phyloP scores from a whole-genome alignment of 2,329 filamentous ascomycete genomes.

The Pseudocercospora pini-densiflorae region DNA sequence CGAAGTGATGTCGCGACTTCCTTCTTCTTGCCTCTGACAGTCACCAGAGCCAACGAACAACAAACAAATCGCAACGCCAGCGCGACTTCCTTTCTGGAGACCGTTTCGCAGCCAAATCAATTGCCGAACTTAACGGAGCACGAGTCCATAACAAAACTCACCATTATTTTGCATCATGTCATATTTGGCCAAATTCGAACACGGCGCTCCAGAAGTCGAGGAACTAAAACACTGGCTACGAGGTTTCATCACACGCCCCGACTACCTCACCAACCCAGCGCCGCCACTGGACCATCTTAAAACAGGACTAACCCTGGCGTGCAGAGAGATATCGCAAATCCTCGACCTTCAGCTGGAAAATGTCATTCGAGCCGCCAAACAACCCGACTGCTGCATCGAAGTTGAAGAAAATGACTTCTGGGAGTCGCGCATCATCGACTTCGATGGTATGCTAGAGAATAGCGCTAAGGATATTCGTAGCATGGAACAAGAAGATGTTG shows the following conservation, averaged over 20 bases:
- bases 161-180: neutral
- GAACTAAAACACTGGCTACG: constrained; percentile 22
- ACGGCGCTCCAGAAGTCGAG: neutral
- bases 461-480: neutral
- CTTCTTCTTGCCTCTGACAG: neutral
- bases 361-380: constrained; percentile 2
- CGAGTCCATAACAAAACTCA: neutral
- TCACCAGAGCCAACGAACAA: neutral
- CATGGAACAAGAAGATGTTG: neutral
- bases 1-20: neutral
- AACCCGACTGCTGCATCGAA: constrained; percentile 16
- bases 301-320: constrained; percentile 12
- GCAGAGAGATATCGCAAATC: constrained; percentile 14
- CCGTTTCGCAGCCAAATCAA: neutral
- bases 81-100: neutral
- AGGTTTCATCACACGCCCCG: constrained; percentile 12
- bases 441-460: constrained; percentile 5
- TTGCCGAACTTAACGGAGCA: neutral
- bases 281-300: constrained; percentile 16
- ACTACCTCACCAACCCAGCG: constrained; percentile 21
- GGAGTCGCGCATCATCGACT: constrained; percentile 11
- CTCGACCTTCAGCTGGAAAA: constrained; percentile 25
- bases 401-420: constrained; percentile 21
- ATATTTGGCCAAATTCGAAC: neutral
- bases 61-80: neutral